phyloP scores from a whole-genome alignment of 1,139 yeast species.

The Scheffersomyces quercinus region DNA sequence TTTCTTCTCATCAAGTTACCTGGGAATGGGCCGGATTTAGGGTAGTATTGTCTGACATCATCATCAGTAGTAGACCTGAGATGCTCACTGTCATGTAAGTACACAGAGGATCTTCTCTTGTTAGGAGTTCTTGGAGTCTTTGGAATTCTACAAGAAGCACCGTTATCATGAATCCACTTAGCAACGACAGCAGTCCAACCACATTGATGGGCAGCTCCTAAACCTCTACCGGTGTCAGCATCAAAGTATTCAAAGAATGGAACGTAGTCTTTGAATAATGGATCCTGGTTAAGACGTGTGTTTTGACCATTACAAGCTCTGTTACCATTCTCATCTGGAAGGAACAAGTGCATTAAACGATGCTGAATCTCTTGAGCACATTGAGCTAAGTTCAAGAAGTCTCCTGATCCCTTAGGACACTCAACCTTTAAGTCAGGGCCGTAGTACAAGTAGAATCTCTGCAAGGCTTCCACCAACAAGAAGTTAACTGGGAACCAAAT shows the following conservation, averaged over 20 bases:
- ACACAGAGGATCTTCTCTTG: conserved; percentile 28
- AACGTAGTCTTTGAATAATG: conserved; percentile 72
- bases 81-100: conserved; percentile 21
- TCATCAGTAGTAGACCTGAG: conserved; percentile 22
- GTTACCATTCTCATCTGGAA: conserved; percentile 68
- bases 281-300: conserved; percentile 64
- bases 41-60: conserved; percentile 37
- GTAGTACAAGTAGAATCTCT: conserved; percentile 85
- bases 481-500: conserved; percentile 97
- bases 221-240: conserved; percentile 93
- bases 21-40: conserved; percentile 55
- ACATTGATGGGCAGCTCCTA: conserved; percentile 94
- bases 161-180: conserved; percentile 90
- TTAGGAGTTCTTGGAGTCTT: conserved; percentile 53
- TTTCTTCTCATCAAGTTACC: conserved; percentile 61
- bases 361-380: conserved; percentile 92
- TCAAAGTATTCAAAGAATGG: conserved; percentile 90
- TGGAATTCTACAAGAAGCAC: conserved; percentile 60
- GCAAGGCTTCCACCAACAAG: conserved; percentile 82
- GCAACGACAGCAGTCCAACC: conserved; percentile 98
- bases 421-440: conserved; percentile 87
- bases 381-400: conserved; percentile 78
- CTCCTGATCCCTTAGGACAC: conserved; percentile 89
- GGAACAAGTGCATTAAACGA: conserved; percentile 76
- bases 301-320: conserved; percentile 82